Conservation (phyloP, 176 grass and related monocot genomes). For the Aegilops tauschii region DNA sequence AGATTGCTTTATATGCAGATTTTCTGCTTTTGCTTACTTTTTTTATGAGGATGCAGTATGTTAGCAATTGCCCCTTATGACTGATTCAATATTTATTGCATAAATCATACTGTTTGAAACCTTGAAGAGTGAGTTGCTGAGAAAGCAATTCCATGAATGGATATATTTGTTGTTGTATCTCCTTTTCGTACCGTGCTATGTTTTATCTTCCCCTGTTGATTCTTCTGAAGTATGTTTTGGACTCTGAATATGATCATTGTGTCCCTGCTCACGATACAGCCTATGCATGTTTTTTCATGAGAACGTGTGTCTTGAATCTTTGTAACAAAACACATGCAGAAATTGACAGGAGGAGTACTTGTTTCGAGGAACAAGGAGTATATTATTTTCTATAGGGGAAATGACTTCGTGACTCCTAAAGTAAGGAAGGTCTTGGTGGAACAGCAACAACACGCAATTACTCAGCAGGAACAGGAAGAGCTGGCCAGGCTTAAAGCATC, state of each 20-base stretch:
- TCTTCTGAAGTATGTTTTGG: slow-evolving; percentile 22
- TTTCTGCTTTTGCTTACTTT: not conserved
- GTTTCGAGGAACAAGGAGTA: slow-evolving; percentile 97
- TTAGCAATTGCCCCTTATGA: not conserved
- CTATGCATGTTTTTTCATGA: not conserved
- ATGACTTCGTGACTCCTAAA: slow-evolving; percentile 81
- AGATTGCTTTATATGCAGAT: slow-evolving; percentile 4
- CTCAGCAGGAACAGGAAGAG: slow-evolving; percentile 79
- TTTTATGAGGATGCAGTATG: not conserved
- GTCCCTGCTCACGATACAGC: not conserved
- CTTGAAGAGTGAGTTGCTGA: not conserved
- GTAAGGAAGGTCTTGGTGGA: slow-evolving; percentile 62
- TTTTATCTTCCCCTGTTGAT: not conserved
- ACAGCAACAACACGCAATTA: slow-evolving; percentile 59
- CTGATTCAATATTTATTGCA: not conserved
- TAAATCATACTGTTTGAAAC: not conserved
- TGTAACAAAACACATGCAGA: slow-evolving; percentile 55
- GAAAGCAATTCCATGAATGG: not conserved
- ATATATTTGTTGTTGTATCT: not conserved
- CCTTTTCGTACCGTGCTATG: not conserved
- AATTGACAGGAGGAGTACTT: slow-evolving; percentile 94
- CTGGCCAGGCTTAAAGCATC: slow-evolving; percentile 65
- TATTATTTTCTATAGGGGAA: slow-evolving; percentile 90
- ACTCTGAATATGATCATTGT: slow-evolving; percentile 6
- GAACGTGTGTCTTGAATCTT: slow-evolving; percentile 26